Evolutionary conservation across 768 basidiomycete genomes (phyloP).

Genomic region (Amyloporia xantha): DNA sequence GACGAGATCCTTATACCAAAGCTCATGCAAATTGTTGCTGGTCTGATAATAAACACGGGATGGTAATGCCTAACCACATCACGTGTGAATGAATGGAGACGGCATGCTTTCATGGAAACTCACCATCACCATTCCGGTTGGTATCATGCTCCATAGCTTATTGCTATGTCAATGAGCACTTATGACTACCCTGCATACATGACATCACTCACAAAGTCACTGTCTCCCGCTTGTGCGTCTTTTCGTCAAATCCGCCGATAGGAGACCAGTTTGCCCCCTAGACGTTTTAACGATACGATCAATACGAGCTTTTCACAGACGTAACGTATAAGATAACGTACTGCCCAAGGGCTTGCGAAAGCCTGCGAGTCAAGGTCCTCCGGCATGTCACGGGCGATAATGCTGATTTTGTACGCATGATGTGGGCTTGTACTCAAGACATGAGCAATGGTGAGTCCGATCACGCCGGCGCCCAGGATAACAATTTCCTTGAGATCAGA

Average conservation of each 20-base stretch:
- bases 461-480: constrained; percentile 38
- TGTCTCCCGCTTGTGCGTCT: constrained; percentile 32
- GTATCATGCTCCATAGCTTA: constrained; percentile 43
- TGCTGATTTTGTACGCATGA: constrained; percentile 23
- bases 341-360: constrained; percentile 48
- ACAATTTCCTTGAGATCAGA: constrained; percentile 18
- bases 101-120: constrained; percentile 7
- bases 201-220: constrained; percentile 33
- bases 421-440: constrained; percentile 23
- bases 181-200: not conserved
- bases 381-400: constrained; percentile 35
- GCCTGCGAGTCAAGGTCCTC: constrained; percentile 35
- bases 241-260: constrained; percentile 27
- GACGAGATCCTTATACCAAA: constrained; percentile 36
- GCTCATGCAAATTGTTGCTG: constrained; percentile 12
- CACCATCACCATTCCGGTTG: constrained; percentile 35
- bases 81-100: constrained; percentile 4
- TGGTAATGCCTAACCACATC: constrained; percentile 29
- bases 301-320: not conserved
- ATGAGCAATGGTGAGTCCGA: constrained; percentile 38
- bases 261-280: constrained; percentile 46
- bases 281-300: not conserved
- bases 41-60: constrained; percentile 26
- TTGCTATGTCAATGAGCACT: constrained; percentile 23
- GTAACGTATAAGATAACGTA: constrained; percentile 16